Base-by-base conservation (phyloP, 306 rosid species). In the Alnus glutinosa region DNA sequence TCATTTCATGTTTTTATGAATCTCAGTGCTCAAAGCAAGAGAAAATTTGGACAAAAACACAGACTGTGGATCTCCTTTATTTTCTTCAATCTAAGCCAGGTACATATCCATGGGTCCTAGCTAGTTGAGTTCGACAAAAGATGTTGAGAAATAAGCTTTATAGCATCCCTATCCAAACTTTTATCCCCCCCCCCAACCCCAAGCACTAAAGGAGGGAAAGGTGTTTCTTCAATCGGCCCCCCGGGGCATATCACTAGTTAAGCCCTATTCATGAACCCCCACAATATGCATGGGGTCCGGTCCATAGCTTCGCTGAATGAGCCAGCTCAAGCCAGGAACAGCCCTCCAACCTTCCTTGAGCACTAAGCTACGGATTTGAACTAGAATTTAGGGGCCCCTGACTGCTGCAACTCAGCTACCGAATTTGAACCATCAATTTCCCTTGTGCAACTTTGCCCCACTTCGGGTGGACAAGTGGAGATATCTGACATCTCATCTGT, bases 351-450 rank as follows among this genome's bases (percentile, higher is more conserved):
- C n/a, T 37, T 16, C 13, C 28, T 23, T 34, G 37, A 66, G 71
- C 49, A 66, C 12, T 37, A 12, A 23, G 28, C 28, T 23, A 23
- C 28, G 28, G 28, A 23, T 23, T 23, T 23, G 28, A 23, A 23
- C 32, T 68, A n/a, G 8, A 67, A 0, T 67, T 67, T 39, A 67
- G 72, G 72, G 72, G 32, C 32, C 72, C 72, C 18, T 42, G 51
- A 67, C 71, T 16, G 49, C 49, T 39, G 72, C 72, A 67, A 67
- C n/a, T 39, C 14, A 67, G 30, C 50, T 67, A 18, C 51, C 16
- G 39, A 9, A 9, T 64, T 64, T 64, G 48, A 68, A 42, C 32
- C 50, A 68, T 37, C 72, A 28, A 68, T 6, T 6, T 68, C 72
- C 7, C 18, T 68, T 16, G 48, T 49, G 14, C 2, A 48, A 44